Percentiles rank a stretch among this genome's conserved stretches.
These are phyloP conservation scores for Solanum lycopersicoides DNA, from an alignment of 257 asterid species.

Conservation along the genomic window DNA sequence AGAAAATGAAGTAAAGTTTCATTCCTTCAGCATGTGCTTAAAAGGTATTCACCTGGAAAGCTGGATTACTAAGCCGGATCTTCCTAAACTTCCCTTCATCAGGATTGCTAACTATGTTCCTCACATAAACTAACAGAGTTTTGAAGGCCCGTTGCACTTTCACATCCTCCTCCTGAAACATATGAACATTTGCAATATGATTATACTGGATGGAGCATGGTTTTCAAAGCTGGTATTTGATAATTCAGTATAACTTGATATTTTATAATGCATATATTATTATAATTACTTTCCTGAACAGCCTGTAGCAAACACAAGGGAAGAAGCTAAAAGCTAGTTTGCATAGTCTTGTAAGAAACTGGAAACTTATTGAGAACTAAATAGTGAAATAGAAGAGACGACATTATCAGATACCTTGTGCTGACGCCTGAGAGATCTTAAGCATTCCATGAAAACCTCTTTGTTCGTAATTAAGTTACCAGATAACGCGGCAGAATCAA, in stretches of 20 bases:
- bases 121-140: conserved; percentile 52
- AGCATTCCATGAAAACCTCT: conserved; percentile 51
- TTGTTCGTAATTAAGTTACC: conserved; percentile 11
- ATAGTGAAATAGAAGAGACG: neutral
- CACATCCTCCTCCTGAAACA: conserved; percentile 31
- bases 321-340: neutral
- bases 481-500: conserved; percentile 15
- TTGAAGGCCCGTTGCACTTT: conserved; percentile 35
- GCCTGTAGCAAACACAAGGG: neutral
- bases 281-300: neutral
- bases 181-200: neutral
- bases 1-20: neutral
- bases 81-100: conserved; percentile 58
- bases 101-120: conserved; percentile 42
- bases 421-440: conserved; percentile 54
- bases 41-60: conserved; percentile 45
- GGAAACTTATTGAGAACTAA: neutral
- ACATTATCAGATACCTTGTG: conserved; percentile 36
- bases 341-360: neutral
- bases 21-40: neutral
- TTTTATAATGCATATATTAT: neutral
- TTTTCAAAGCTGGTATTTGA: neutral
- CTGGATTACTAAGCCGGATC: conserved; percentile 65
- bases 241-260: neutral
- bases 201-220: neutral